These are phyloP conservation scores for Globisporangium paroecandrum DNA, from an alignment of 352 stramenopile genomes.

Conservation along the genomic window DNA sequence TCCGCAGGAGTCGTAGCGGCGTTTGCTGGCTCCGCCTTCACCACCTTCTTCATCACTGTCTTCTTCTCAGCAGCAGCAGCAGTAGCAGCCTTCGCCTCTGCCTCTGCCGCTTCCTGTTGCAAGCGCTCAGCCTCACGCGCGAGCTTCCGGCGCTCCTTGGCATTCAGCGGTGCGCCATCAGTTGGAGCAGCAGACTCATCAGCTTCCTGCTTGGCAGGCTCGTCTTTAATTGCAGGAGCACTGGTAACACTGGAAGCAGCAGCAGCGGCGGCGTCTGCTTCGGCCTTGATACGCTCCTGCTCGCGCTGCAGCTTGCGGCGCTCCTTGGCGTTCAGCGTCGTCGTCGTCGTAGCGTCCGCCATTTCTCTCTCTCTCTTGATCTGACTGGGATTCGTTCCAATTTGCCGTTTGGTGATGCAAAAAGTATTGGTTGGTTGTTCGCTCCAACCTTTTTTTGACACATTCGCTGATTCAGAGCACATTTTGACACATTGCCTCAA, in stretches of 20 bases:
- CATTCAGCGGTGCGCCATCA: slow-evolving; percentile 27
- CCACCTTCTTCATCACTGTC: not conserved
- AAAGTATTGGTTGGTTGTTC: not conserved
- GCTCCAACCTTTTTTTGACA: too few species aligned
- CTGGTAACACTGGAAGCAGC: slow-evolving; percentile 9
- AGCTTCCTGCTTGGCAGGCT: slow-evolving; percentile 13
- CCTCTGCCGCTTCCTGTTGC: not conserved
- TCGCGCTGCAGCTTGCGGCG: slow-evolving; percentile 65
- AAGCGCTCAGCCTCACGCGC: slow-evolving; percentile 16
- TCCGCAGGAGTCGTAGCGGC: slow-evolving; percentile 3
- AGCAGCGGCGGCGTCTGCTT: not conserved
- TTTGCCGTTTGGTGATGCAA: slow-evolving; percentile 4
- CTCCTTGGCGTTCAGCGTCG: slow-evolving; percentile 76
- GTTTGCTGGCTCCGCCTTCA: not conserved
- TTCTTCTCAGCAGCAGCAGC: slow-evolving; percentile 6
- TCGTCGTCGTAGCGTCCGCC: slow-evolving; percentile 2
- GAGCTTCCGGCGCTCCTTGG: slow-evolving; percentile 34
- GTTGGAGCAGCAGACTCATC: not conserved
- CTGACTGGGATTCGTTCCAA: not conserved
- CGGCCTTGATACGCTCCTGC: slow-evolving; percentile 33
- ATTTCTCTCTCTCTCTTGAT: not conserved
- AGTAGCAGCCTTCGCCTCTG: not conserved
- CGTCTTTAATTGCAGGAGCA: slow-evolving; percentile 17
- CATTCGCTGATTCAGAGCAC: too few species aligned
- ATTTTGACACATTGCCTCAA: too few species aligned